Conservation (phyloP, 2,329 filamentous ascomycete genomes). For the Diaporthe citriasiana region DNA sequence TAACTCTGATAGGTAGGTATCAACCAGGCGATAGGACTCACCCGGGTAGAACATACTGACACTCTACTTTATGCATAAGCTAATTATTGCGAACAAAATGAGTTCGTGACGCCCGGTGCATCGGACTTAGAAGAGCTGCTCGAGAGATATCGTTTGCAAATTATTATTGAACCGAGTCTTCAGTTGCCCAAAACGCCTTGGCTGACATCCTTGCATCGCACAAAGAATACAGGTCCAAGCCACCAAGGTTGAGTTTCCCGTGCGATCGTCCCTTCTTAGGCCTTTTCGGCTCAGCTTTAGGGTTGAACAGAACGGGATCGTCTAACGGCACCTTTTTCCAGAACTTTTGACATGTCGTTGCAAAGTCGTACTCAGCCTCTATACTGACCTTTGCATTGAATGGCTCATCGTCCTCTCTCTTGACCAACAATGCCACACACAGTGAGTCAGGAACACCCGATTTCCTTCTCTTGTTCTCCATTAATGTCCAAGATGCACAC, state of each 20-base stretch:
- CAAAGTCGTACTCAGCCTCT: not conserved
- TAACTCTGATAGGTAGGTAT: too few relatives aligned
- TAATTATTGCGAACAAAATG: too few relatives aligned
- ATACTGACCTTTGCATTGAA: not conserved
- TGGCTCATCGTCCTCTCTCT: not conserved
- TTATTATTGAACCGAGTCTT: too few relatives aligned
- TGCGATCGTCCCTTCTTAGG: not conserved
- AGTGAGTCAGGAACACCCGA: not conserved
- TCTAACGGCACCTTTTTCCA: not conserved
- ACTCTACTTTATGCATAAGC: too few relatives aligned
- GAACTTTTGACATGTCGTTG: not conserved
- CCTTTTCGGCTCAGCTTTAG: not conserved
- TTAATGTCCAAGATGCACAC: not conserved
- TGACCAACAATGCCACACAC: not conserved
- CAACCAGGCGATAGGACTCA: too few relatives aligned
- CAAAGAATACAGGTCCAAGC: not conserved
- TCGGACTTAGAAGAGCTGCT: too few relatives aligned
- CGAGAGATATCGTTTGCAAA: too few relatives aligned
- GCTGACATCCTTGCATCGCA: constrained; percentile 8
- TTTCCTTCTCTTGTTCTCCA: not conserved
- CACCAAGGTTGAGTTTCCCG: not conserved
- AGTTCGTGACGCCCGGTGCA: too few relatives aligned
- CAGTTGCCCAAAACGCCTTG: not conserved
- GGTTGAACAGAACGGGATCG: constrained; percentile 3
- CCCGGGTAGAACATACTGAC: too few relatives aligned